Base-by-base conservation (phyloP, 495 filamentous ascomycete species). In the Hypoxylon rickii region DNA sequence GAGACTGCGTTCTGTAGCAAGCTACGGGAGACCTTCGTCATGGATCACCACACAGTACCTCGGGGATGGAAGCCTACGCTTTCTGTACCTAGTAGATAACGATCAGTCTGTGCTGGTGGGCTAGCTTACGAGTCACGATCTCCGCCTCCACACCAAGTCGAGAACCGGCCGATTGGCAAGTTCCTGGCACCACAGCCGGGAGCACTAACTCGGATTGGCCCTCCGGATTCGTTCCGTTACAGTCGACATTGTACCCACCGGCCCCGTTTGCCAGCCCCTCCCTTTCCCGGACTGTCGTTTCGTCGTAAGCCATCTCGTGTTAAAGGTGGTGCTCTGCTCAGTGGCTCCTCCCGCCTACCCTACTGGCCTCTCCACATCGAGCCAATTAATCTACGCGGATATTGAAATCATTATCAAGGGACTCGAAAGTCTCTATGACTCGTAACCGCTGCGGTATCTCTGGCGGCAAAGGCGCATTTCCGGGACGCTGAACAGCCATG, bases 401-500 rank as follows among this genome's bases (percentile, higher is more conserved):
- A 8, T 43, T 40, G 3, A 62, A 43, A 49, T 57, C 45, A 37
- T 51, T 46, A 19, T 39, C 51, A 18, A 80, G 57, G 58, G 71
- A 61, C 34, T 70, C 73, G 59, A 83, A 82, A 17, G 72, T 77
- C 42, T 66, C 65, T 39, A 84, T 64, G 41, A 81, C 70, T 49
- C 36, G 58, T 54, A 80, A 68, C 51, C 64, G 41, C 51, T 66
- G 55, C 55, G 64, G 68, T n/a, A 72, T 75, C n/a, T 78, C 77
- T 24, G 65, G 62, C 8, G 64, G 66, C 51, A 89, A 67, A 20
- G 72, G 72, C 20, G 79, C 73, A 67, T 90, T 89, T 19, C 86
- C 87, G 3, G 82, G 81, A 44, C 87, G 71, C 37, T 86, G 75
- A 43, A 87, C 79, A 18, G 89, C 67, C 13, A 79, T 65, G 54